Conservation (phyloP, 306 rosid genomes). For the Biancaea sappan region DNA sequence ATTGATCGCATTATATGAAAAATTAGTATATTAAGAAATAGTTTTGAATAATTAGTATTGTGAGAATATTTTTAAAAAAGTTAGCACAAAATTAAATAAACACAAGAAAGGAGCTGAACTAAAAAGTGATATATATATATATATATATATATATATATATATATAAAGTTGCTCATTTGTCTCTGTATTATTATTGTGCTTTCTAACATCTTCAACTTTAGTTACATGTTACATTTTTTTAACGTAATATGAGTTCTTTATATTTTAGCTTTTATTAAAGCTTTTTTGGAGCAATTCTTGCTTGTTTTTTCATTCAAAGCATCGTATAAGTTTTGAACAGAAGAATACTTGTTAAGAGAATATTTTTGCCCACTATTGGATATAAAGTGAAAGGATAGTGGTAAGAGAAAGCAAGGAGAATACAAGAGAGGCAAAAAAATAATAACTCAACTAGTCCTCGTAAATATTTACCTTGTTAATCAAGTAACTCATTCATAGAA, state of each 20-base stretch:
- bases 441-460: background rate
- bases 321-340: background rate
- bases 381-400: background rate
- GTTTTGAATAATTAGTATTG: too few species aligned
- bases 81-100: too few species aligned
- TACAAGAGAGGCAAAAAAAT: background rate
- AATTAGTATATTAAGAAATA: too few species aligned
- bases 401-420: background rate
- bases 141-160: too few species aligned
- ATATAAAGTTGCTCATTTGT: slow-evolving; percentile 14
- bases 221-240: background rate
- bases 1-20: too few species aligned
- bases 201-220: slow-evolving; percentile 11
- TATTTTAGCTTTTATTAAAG: background rate
- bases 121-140: background rate
- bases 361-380: background rate
- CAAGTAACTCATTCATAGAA: background rate
- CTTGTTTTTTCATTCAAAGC: background rate
- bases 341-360: background rate
- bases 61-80: too few species aligned
- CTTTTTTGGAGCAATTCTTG: background rate
- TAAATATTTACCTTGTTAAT: background rate
- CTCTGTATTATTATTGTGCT: background rate
- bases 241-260: background rate
- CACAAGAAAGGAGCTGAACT: slow-evolving; percentile 5